phyloP scores from a whole-genome alignment of 495 filamentous ascomycete genomes.

The Cercophora sp. region DNA sequence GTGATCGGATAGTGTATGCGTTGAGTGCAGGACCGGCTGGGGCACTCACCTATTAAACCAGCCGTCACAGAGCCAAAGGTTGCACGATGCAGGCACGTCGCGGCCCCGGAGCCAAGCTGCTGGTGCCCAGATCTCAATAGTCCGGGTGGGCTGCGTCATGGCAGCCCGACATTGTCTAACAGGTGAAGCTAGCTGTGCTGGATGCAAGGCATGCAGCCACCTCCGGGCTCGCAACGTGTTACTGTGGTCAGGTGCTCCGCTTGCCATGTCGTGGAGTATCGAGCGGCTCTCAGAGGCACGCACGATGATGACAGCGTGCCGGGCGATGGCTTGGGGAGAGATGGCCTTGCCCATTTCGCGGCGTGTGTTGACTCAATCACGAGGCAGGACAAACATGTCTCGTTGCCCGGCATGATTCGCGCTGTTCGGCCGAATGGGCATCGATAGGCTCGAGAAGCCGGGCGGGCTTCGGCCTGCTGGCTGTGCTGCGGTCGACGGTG shows the following conservation, averaged over 20 bases:
- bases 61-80: conserved; percentile 16
- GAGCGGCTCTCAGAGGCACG: conserved; percentile 2
- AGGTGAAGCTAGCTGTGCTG: conserved; percentile 7
- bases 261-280: conserved; percentile 1
- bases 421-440: conserved; percentile 16
- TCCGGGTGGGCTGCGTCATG: conserved; percentile 19
- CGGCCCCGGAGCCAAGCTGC: conserved; percentile 19
- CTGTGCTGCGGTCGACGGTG: conserved; percentile 10
- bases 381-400: conserved; percentile 12
- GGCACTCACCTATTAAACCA: conserved; percentile 20
- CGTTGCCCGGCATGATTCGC: conserved; percentile 14
- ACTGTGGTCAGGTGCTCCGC: conserved; percentile 9
- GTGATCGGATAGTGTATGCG: conserved; percentile 13
- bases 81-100: conserved; percentile 25
- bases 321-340: conserved; percentile 6
- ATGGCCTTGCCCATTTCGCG: not conserved
- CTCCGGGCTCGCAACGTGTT: conserved; percentile 10
- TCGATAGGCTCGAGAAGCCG: conserved; percentile 8
- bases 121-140: conserved; percentile 21
- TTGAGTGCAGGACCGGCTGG: conserved; percentile 3
- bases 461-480: conserved; percentile 9
- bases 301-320: conserved; percentile 14
- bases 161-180: conserved; percentile 19
- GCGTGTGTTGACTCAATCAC: conserved; percentile 12
- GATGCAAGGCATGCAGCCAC: conserved; percentile 24